phyloP scores from a whole-genome alignment of 306 rosid species.

The Malus orientalis region DNA sequence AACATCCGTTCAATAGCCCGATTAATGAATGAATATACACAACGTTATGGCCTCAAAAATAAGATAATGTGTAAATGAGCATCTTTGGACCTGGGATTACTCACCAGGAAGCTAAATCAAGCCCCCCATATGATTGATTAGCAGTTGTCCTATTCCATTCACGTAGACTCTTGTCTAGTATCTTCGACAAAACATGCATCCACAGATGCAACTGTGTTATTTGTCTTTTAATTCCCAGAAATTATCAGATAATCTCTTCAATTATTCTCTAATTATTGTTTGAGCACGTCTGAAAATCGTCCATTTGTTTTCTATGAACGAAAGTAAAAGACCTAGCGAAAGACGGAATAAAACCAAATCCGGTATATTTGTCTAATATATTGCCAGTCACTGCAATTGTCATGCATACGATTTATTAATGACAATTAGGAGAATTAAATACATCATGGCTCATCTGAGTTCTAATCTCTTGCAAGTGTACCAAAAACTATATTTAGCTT shows the following conservation, averaged over 20 bases:
- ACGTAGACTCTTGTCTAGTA: background rate
- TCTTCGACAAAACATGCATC: background rate
- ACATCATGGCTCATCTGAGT: background rate
- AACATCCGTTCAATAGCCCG: no score
- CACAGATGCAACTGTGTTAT: background rate
- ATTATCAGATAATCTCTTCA: background rate
- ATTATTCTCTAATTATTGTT: slow-evolving; percentile 7
- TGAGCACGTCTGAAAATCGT: background rate
- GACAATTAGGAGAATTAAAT: background rate
- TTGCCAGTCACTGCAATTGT: background rate
- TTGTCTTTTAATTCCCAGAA: slow-evolving; percentile 12
- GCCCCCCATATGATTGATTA: background rate
- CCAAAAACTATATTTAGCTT: background rate
- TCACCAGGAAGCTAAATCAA: background rate
- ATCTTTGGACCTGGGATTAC: background rate
- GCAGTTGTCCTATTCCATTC: background rate
- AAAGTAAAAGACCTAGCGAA: background rate
- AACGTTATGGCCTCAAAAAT: background rate
- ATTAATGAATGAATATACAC: background rate
- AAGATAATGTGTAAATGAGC: background rate
- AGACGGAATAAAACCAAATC: background rate
- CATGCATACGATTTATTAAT: background rate
- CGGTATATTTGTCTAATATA: background rate
- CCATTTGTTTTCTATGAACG: background rate
- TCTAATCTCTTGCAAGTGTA: background rate